phyloP scores from a whole-genome alignment of 1,139 yeast species.

The Geotrichum australiense region DNA sequence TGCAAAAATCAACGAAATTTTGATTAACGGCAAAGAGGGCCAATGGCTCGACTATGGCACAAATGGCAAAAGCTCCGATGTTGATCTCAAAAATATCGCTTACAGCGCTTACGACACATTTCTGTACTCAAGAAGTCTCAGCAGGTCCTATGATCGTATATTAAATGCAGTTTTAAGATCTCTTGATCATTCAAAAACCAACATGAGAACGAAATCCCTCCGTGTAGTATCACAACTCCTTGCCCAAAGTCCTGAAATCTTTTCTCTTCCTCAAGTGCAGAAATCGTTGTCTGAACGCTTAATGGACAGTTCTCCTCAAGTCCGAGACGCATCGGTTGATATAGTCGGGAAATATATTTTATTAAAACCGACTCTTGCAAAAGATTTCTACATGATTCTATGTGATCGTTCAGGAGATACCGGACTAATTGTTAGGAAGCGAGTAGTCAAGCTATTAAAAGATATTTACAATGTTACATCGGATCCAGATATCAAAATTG shows the following conservation, averaged over 20 bases:
- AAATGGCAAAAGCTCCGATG: slow-evolving; percentile 3
- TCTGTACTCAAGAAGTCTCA: slow-evolving; percentile 30
- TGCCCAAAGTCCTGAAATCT: slow-evolving; percentile 45
- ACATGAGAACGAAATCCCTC: slow-evolving; percentile 58
- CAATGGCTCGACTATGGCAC: slow-evolving; percentile 16
- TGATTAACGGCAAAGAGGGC: slow-evolving; percentile 19
- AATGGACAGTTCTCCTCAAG: slow-evolving; percentile 58
- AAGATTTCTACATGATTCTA: slow-evolving; percentile 45
- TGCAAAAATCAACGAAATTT: slow-evolving; percentile 8
- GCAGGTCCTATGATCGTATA: slow-evolving; percentile 47
- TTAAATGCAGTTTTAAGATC: slow-evolving; percentile 44
- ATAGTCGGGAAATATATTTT: slow-evolving; percentile 49
- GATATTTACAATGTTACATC: slow-evolving; percentile 41
- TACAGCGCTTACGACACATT: slow-evolving; percentile 16
- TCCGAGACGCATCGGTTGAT: slow-evolving; percentile 70
- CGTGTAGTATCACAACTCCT: slow-evolving; percentile 49
- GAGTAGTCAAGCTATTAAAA: slow-evolving; percentile 49
- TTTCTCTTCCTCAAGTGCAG: slow-evolving; percentile 46
- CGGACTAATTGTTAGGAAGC: slow-evolving; percentile 58
- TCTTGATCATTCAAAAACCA: slow-evolving; percentile 49
- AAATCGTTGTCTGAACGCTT: slow-evolving; percentile 47
- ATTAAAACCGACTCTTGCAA: slow-evolving; percentile 40
- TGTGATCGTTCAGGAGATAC: slow-evolving; percentile 49
- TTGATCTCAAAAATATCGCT: slow-evolving; percentile 7
- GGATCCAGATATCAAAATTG: slow-evolving; percentile 35